Evolutionary conservation across 192 early-diverging fungal genomes (phyloP), one percentile per base, ranked within the genome.

Genomic region (Umbelopsis isabellina): DNA sequence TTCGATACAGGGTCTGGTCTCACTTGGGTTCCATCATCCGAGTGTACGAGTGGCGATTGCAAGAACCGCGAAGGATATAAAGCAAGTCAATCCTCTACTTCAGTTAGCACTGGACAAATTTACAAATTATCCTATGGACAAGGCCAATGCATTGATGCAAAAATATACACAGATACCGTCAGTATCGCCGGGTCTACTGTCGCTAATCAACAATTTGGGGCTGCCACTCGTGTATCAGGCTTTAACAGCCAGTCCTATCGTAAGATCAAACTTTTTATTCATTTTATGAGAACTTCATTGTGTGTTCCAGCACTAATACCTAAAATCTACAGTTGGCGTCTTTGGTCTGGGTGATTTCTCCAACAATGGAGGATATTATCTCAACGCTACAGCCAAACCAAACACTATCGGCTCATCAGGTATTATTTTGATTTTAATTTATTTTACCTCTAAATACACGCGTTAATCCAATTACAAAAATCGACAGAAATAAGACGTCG

Each of bases 1-100:
- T 76, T 68, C 48, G 75, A 76, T 68, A 76, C 75, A 67, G 68
- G 75, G 45, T 68, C 55, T 13, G 71, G 67, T 33, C 66, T 76
- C 18, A 65, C 75, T 15, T 76, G 75, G 75, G 70, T 76, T 16
- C 70, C 75, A 68, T 67, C 70, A 25, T 65, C 49, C 23, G 71
- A 76, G 70, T 76, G 75, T 41, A 33, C 55, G 20, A 69, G 51
- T 25, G 22, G 22, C 12, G 51, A 48, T 25, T 76, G 75, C 23
- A 66, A 64, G 15, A 16, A 69, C 13, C 58, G 33, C 5, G 33
- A 49, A 27, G 33, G 65, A 15, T 76, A 72, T 22, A 64, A 72
- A 7, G 65, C 75, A 1, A 22, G 45, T 22, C 13, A 68, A 12
- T 76, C 75, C 16, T 45, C 52, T 13, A 76, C 70, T 25, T 44